phyloP scores from a whole-genome alignment of 352 stramenopile genomes.

The Phytophthora pisi region DNA sequence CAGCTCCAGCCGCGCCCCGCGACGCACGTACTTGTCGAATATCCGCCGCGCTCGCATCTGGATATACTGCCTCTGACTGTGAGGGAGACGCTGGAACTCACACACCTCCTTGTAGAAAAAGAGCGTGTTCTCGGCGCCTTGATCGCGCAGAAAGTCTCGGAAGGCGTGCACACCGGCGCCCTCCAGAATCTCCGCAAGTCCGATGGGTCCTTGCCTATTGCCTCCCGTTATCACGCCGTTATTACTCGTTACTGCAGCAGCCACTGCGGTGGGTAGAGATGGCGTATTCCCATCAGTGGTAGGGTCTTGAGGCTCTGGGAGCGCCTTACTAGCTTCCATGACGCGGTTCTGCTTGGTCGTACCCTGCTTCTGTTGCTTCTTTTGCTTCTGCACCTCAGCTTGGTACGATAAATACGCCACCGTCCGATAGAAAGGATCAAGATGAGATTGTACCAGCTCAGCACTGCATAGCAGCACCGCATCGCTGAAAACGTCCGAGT shows the following conservation, averaged over 20 bases:
- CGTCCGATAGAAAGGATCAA: slow-evolving; percentile 62
- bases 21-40: slow-evolving; percentile 75
- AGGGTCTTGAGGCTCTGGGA: slow-evolving; percentile 5
- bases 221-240: slow-evolving; percentile 5
- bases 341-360: slow-evolving; percentile 20
- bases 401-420: slow-evolving; percentile 54
- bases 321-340: slow-evolving; percentile 7
- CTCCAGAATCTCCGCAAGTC: slow-evolving; percentile 55
- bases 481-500: slow-evolving; percentile 61
- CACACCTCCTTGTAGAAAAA: slow-evolving; percentile 80
- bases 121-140: slow-evolving; percentile 56
- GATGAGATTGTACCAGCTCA: slow-evolving; percentile 65
- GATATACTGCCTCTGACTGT: slow-evolving; percentile 77
- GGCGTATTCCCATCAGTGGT: slow-evolving; percentile 1
- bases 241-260: slow-evolving; percentile 6
- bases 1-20: slow-evolving; percentile 64
- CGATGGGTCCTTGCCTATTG: slow-evolving; percentile 14
- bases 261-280: slow-evolving; percentile 1
- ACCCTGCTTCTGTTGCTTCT: slow-evolving; percentile 7
- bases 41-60: slow-evolving; percentile 70
- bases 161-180: slow-evolving; percentile 57
- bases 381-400: slow-evolving; percentile 21
- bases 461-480: slow-evolving; percentile 62
- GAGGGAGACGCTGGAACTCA: slow-evolving; percentile 71
- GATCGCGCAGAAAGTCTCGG: slow-evolving; percentile 58